phyloP scores from a whole-genome alignment of 2,329 filamentous ascomycete genomes.

The Nannizziopsis barbatae region DNA sequence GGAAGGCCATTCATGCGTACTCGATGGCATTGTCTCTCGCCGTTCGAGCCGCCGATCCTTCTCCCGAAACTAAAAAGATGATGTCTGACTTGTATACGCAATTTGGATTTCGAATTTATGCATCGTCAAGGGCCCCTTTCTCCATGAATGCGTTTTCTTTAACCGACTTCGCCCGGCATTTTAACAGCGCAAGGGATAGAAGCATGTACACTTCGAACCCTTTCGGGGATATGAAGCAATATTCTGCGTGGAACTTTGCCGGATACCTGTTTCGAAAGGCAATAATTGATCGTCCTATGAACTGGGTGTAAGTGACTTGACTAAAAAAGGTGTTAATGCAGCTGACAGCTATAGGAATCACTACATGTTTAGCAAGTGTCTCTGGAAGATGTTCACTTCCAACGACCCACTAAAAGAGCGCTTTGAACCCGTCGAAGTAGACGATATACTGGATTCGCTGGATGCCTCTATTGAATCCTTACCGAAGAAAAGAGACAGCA shows the following conservation, averaged over 20 bases:
- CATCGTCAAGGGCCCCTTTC: constrained; percentile 57
- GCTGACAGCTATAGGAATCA: constrained; percentile 40
- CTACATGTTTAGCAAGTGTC: constrained; percentile 59
- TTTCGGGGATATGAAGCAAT: constrained; percentile 48
- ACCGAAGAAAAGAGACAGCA: constrained; percentile 49
- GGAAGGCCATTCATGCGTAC: constrained; percentile 73
- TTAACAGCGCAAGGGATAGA: constrained; percentile 42
- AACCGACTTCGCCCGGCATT: constrained; percentile 51
- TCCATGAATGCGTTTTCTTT: constrained; percentile 55
- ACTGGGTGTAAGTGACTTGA: constrained; percentile 46
- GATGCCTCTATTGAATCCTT: constrained; percentile 50
- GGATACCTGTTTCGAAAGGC: constrained; percentile 50
- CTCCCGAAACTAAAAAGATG: constrained; percentile 43
- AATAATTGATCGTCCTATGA: constrained; percentile 46
- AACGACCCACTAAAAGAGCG: constrained; percentile 33
- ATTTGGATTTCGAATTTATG: constrained; percentile 57
- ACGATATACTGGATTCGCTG: constrained; percentile 47
- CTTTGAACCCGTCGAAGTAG: constrained; percentile 26
- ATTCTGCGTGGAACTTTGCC: constrained; percentile 55
- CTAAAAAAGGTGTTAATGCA: neutral
- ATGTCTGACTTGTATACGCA: constrained; percentile 57
- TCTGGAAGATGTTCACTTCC: constrained; percentile 57
- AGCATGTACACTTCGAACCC: constrained; percentile 48
- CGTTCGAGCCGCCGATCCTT: constrained; percentile 45
- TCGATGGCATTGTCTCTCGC: constrained; percentile 56